Evolutionary conservation across 2,329 filamentous ascomycete genomes (phyloP).

Genomic region (Aspergillus sp.): DNA sequence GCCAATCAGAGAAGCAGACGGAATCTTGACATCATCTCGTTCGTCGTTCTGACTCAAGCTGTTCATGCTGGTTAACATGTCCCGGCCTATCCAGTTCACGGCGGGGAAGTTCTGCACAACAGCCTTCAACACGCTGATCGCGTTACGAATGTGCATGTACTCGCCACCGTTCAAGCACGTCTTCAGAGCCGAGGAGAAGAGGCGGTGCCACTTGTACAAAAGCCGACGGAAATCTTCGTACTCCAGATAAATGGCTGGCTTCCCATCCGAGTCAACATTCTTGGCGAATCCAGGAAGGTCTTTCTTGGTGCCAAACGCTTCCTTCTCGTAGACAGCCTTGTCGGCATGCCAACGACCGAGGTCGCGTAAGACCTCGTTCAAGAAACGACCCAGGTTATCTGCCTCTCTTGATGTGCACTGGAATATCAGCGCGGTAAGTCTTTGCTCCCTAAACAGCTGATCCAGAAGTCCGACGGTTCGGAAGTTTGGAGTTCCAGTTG

Average conservation of each 20-base stretch:
- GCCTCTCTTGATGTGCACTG: conserved; percentile 87
- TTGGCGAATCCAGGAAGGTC: conserved; percentile 78
- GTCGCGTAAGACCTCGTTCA: conserved; percentile 79
- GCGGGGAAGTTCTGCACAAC: conserved; percentile 82
- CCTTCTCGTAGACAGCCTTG: conserved; percentile 74
- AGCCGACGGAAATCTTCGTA: conserved; percentile 85
- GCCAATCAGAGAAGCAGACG: conserved; percentile 52
- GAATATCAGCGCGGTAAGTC: conserved; percentile 80
- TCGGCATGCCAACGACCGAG: conserved; percentile 82
- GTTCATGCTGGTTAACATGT: conserved; percentile 47
- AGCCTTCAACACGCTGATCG: conserved; percentile 82
- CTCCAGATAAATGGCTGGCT: conserved; percentile 71
- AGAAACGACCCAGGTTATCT: conserved; percentile 87
- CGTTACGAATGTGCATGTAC: conserved; percentile 98
- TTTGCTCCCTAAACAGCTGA: conserved; percentile 79
- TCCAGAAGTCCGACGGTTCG: conserved; percentile 81
- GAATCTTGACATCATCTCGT: conserved; percentile 53
- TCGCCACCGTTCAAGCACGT: conserved; percentile 78
- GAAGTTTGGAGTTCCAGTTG: conserved; percentile 81
- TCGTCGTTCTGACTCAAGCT: conserved; percentile 47
- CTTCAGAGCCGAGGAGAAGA: conserved; percentile 76
- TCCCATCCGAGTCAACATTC: conserved; percentile 69
- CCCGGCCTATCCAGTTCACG: conserved; percentile 78
- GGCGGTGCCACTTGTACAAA: conserved; percentile 87
- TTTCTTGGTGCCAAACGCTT: conserved; percentile 68